These are phyloP conservation scores for Phyllachora maydis DNA, from an alignment of 2,329 filamentous ascomycete genomes.

Conservation along the genomic window DNA sequence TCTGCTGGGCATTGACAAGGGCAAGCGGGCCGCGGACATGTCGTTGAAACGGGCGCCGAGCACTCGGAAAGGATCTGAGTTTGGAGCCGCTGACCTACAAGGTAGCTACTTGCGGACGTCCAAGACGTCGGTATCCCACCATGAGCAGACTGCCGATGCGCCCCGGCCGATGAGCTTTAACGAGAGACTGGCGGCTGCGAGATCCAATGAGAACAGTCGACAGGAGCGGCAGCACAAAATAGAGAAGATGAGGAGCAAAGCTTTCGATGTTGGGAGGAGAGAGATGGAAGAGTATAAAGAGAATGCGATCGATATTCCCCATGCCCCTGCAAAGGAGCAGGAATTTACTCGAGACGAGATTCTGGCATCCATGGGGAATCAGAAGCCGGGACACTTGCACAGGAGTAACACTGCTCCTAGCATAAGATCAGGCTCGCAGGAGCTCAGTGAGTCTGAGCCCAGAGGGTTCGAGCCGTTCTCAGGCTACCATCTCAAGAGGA, in stretches of 20 bases:
- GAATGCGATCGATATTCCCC: slow-evolving; percentile 31
- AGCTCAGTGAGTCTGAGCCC: slow-evolving; percentile 22
- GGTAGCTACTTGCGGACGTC: slow-evolving; percentile 23
- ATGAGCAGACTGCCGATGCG: slow-evolving; percentile 9
- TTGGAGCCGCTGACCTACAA: slow-evolving; percentile 7
- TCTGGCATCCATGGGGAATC: slow-evolving; percentile 14
- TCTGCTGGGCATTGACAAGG: slow-evolving; percentile 76
- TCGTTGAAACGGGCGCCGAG: slow-evolving; percentile 58
- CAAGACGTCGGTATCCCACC: slow-evolving; percentile 14
- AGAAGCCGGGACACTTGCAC: slow-evolving; percentile 11
- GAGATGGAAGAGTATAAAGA: slow-evolving; percentile 40
- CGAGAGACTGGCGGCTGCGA: slow-evolving; percentile 60
- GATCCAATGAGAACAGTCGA: slow-evolving; percentile 28
- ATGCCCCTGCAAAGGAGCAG: slow-evolving; percentile 22
- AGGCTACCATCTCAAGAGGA: slow-evolving; percentile 59
- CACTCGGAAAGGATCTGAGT: too few relatives aligned
- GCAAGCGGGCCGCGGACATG: slow-evolving; percentile 57
- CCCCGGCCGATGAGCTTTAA: slow-evolving; percentile 45
- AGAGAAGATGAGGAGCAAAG: slow-evolving; percentile 27
- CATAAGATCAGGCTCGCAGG: slow-evolving; percentile 7
- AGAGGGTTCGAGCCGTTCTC: slow-evolving; percentile 75
- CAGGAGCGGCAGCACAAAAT: slow-evolving; percentile 30
- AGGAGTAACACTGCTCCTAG: slow-evolving; percentile 22
- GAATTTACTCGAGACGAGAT: slow-evolving; percentile 46
- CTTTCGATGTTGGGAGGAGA: slow-evolving; percentile 33